Conservation (phyloP, 257 asterid species). For the Catharanthus roseus region DNA sequence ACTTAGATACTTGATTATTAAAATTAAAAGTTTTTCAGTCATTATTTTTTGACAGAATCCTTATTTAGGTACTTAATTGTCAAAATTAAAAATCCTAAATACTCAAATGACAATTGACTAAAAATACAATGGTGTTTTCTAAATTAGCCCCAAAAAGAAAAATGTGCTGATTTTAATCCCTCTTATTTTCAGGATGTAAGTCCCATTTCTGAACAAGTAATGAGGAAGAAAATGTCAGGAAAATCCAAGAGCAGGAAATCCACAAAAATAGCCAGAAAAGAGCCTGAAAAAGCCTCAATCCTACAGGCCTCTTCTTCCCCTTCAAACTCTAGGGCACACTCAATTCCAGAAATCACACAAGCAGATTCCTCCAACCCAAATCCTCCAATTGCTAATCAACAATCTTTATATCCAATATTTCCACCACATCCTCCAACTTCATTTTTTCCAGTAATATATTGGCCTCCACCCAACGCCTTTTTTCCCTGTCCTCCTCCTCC, state of each 20-base stretch:
- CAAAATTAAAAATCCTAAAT: too few species aligned
- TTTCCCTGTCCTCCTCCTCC: conserved; percentile 11
- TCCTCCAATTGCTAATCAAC: conserved; percentile 4
- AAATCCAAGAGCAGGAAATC: conserved; percentile 9
- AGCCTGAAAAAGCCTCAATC: conserved; percentile 5
- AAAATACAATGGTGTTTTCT: too few species aligned
- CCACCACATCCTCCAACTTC: conserved; percentile 14
- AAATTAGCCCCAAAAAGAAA: too few species aligned
- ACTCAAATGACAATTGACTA: too few species aligned
- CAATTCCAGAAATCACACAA: conserved; percentile 14
- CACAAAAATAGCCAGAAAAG: conserved; percentile 3
- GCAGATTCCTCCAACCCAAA: not conserved
- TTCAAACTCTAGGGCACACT: conserved; percentile 10
- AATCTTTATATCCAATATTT: conserved; percentile 13
- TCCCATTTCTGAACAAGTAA: conserved; percentile 1
- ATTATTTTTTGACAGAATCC: too few species aligned
- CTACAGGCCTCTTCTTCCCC: conserved; percentile 12
- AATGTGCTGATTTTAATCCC: not conserved
- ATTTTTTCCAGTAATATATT: conserved; percentile 17
- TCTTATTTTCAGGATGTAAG: conserved; percentile 11
- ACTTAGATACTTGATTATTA: too few species aligned
- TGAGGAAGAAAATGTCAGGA: not conserved
- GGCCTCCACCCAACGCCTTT: conserved; percentile 18
- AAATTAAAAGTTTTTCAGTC: too few species aligned
- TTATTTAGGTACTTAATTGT: too few species aligned